Evolutionary conservation across 192 early-diverging fungal species (phyloP), one percentile per base, ranked within the genome.

Genomic region (Coemansia javaensis): DNA sequence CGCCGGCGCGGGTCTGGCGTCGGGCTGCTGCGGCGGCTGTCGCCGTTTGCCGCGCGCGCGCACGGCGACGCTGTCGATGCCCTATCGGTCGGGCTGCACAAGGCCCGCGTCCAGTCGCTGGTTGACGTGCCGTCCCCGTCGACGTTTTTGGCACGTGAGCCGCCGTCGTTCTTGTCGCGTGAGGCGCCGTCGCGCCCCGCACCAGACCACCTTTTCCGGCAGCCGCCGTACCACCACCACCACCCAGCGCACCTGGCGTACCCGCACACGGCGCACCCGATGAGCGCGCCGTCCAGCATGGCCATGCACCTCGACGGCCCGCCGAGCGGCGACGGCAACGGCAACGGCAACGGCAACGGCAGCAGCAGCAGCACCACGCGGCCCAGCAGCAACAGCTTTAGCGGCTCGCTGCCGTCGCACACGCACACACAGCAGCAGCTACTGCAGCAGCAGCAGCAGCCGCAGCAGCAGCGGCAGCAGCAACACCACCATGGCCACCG

Each of bases 71-170:
- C 57, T 2, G 55, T 63, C 17, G 66, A 70, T 0, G 59, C 55
- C 15, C 50, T 63, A 16, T 62, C 66, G 41, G 59, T 50, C 23
- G 54, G 59, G 10, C 41, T 63, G 50, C 44, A 63, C 60, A 56
- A 62, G 46, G 50, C 69, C 53, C 69, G 63, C 49, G 69, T 73
- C 49, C 69, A 73, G 58, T 64, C 69, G 28, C 49, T 72, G 17
- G 39, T 65, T 23, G 47, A 52, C 39, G 36, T 49, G 40, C 52
- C 68, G 15, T 17, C 56, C n/a, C 20, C 35, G 15, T 38, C 44
- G 21, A 22, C 32, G n/a, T 30, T 16, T 22, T n/a, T n/a, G n/a
- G n/a, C n/a, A n/a, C n/a, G n/a, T n/a, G n/a, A 42, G 22, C n/a
- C 14, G 22, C 38, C 41, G 14, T 22, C 40, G 23, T 22, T 42